Base-by-base conservation (phyloP, 225 moss, liverwort and hornwort genomes). In the Rhytidiadelphus loreus region DNA sequence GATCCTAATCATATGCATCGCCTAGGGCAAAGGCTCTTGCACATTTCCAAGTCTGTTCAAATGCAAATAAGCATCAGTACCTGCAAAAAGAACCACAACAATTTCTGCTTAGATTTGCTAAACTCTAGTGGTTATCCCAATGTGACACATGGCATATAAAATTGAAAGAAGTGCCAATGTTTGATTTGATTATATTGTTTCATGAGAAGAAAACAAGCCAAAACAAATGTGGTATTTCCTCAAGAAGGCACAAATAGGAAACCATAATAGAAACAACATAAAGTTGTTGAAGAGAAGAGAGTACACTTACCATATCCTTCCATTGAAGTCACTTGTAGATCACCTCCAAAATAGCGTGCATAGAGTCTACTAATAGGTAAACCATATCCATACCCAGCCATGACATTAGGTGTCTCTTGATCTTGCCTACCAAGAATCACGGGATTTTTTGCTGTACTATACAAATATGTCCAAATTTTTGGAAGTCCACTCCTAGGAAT, bases 11-110 rank as follows among this genome's bases (percentile, higher is more conserved):
- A 83, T 57, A 37, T 66, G 59, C 44, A 80, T 80, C 6, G 16
- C 48, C 91, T 92, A 98, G 44, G 98, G 95, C 59, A 98, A 93
- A 66, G 97, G 98, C 87, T 98, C 98, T 89, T 98, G 96, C n/a
- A 98, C 98, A 86, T 96, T 96, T 91, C 98, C 97, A 65, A 98
- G 95, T 88, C 97, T 94, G 85, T 96, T 98, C 59, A 96, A 88
- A 91, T 98, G 98, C 57, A 98, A 92, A 86, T 98, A 98, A 23
- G 98, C 98, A 93, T 98, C 98, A n/a, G 98, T 98, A 84, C 98
- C 98, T 98, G 95, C 93, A 89, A 86, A 33, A 64, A 56, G 78
- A 39, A 71, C 39, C 68, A 92, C 85, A 59, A 83, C 35, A 70
- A 55, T 71, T 78, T 53, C 22, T 58, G 21, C 25, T 83, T 81